Conservation (phyloP, 2,329 filamentous ascomycete species). For the Massarina eburnea region DNA sequence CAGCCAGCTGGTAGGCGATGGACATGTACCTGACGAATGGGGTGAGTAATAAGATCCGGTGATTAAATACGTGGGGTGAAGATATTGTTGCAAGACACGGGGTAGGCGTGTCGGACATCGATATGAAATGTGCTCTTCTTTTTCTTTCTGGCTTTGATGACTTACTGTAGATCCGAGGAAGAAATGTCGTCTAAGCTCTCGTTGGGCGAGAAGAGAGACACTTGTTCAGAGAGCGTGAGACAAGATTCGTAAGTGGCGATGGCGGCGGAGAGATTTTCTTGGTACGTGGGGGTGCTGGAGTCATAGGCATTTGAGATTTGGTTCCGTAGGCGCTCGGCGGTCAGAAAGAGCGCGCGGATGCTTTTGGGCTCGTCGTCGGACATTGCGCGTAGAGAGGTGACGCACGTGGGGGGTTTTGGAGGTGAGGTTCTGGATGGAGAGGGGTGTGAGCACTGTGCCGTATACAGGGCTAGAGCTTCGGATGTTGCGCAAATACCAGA, state of each 20-base stretch:
- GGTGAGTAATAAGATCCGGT: constrained; percentile 11
- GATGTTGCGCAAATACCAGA: no score
- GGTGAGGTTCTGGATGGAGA: background rate
- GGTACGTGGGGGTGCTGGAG: constrained; percentile 66
- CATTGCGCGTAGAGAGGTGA: constrained; percentile 34
- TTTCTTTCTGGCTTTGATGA: no score
- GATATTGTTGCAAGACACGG: background rate
- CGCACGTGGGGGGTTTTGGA: background rate
- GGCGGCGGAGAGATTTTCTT: constrained; percentile 66
- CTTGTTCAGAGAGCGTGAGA: constrained; percentile 65
- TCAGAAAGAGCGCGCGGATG: constrained; percentile 57
- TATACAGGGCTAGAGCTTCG: no score
- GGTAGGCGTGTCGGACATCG: background rate
- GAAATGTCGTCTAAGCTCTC: constrained; percentile 85
- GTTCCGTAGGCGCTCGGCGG: constrained; percentile 58
- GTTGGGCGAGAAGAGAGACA: constrained; percentile 88
- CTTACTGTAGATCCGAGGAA: constrained; percentile 77
- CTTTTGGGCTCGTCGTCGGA: constrained; percentile 50
- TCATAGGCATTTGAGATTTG: constrained; percentile 65
- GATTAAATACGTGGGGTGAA: background rate
- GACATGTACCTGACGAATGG: constrained; percentile 66
- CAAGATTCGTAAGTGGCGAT: constrained; percentile 75
- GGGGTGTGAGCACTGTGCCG: constrained; percentile 8
- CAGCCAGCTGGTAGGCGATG: constrained; percentile 75
- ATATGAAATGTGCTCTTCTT: no score